phyloP scores from a whole-genome alignment of 2,329 filamentous ascomycete genomes.

The Phoma herbarum region DNA sequence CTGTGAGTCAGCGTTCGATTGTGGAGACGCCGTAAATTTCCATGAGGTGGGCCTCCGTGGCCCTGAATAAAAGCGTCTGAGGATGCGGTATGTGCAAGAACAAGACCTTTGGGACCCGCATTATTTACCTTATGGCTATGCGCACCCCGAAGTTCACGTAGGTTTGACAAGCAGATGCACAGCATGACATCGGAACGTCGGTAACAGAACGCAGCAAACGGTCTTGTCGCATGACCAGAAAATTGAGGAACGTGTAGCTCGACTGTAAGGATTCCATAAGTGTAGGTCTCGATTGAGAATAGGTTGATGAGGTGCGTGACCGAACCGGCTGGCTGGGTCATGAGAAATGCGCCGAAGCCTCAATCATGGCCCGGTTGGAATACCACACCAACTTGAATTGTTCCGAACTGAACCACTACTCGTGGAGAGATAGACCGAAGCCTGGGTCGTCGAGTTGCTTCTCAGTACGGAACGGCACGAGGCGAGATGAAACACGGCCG shows the following conservation, averaged over 20 bases:
- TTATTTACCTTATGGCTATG: not conserved
- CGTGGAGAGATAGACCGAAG: slow-evolving; percentile 5
- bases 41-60: not conserved
- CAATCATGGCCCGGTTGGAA: slow-evolving; percentile 3
- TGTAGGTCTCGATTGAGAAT: not conserved
- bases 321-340: slow-evolving; percentile 8
- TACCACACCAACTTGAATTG: slow-evolving; percentile 8
- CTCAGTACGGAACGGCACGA: slow-evolving; percentile 21
- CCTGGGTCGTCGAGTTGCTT: slow-evolving; percentile 13
- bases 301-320: not conserved
- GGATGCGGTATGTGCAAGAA: not conserved
- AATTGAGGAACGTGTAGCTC: not conserved
- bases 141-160: not conserved
- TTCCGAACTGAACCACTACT: slow-evolving; percentile 5
- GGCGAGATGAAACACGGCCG: slow-evolving; percentile 8
- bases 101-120: not conserved
- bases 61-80: not conserved
- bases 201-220: not conserved
- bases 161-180: not conserved
- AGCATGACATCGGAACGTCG: not conserved
- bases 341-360: slow-evolving; percentile 4
- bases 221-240: not conserved
- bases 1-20: not conserved
- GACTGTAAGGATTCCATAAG: not conserved
- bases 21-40: not conserved